Conservation (phyloP, 2,329 filamentous ascomycete species). For the Ambrosiella beaveri region DNA sequence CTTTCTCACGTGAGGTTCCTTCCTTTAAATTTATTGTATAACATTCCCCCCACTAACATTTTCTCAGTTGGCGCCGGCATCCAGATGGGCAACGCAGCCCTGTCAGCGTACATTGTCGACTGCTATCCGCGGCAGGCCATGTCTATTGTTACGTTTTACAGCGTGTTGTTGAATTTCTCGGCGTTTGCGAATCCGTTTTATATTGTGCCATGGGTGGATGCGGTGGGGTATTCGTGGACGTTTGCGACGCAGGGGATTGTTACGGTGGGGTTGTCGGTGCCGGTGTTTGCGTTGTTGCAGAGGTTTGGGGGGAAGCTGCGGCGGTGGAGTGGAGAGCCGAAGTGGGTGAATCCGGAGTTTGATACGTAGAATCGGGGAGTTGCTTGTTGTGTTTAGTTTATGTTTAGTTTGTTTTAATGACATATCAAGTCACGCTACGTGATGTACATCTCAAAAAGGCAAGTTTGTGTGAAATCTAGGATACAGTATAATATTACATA, state of each 20-base stretch:
- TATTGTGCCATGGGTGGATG: constrained; percentile 29
- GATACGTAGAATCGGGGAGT: constrained; percentile 10
- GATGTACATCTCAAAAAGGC: not conserved
- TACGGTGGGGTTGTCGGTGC: constrained; percentile 23
- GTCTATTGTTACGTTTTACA: constrained; percentile 36
- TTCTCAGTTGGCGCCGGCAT: constrained; percentile 32
- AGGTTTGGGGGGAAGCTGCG: constrained; percentile 24
- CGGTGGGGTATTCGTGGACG: constrained; percentile 32
- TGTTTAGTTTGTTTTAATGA: not conserved
- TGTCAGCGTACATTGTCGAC: constrained; percentile 37
- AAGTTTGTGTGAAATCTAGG: not conserved
- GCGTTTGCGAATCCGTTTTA: constrained; percentile 31
- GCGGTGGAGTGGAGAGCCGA: constrained; percentile 21
- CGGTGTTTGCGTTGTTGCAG: constrained; percentile 24
- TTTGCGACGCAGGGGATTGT: constrained; percentile 32
- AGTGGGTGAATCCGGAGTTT: constrained; percentile 30
- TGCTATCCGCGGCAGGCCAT: constrained; percentile 37
- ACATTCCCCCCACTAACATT: not conserved
- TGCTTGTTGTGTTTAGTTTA: not conserved
- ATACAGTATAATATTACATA: constrained; percentile 1
- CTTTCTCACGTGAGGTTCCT: not conserved
- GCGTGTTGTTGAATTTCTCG: constrained; percentile 33
- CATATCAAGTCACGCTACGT: not conserved
- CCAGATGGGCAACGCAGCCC: constrained; percentile 37
- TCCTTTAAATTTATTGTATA: not conserved